These are phyloP conservation scores for Rhizopogon rudus DNA, from an alignment of 768 basidiomycete species.

Conservation along the genomic window DNA sequence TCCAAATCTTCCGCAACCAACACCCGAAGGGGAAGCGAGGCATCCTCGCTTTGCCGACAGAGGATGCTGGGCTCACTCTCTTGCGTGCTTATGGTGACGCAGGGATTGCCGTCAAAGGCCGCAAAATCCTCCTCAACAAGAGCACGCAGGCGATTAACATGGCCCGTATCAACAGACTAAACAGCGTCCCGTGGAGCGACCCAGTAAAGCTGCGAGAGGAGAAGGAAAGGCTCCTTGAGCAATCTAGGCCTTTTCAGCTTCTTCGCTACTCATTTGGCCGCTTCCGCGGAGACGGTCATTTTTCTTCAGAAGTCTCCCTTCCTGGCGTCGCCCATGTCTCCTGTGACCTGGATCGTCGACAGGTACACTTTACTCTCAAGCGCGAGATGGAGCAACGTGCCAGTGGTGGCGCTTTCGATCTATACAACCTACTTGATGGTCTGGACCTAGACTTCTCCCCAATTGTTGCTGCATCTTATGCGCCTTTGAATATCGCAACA, in stretches of 20 bases:
- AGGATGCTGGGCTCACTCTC: conserved; percentile 16
- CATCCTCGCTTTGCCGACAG: conserved; percentile 26
- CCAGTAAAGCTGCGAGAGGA: conserved; percentile 20
- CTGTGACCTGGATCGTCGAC: conserved; percentile 30
- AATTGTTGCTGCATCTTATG: conserved; percentile 17
- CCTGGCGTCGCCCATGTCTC: conserved; percentile 26
- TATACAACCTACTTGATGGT: not conserved
- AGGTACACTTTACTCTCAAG: conserved; percentile 26
- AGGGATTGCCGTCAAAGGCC: conserved; percentile 24
- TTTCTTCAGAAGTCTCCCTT: conserved; percentile 26
- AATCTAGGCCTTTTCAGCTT: conserved; percentile 20
- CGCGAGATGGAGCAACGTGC: not conserved
- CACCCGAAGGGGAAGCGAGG: conserved; percentile 20
- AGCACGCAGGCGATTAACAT: conserved; percentile 21
- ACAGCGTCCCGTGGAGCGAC: conserved; percentile 24
- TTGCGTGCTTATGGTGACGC: conserved; percentile 18
- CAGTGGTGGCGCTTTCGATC: too few relatives aligned
- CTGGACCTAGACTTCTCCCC: not conserved
- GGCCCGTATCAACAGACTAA: conserved; percentile 19
- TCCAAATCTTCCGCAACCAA: conserved; percentile 22
- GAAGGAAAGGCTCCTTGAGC: conserved; percentile 16
- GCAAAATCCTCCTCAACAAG: conserved; percentile 11
- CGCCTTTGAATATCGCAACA: conserved; percentile 12
- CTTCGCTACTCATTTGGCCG: conserved; percentile 29
- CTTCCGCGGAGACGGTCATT: conserved; percentile 28